A percentile compares a stretch with the other conserved stretches of the same genome.
phyloP scores from a whole-genome alignment of 1,284 basidiomycete genomes.

The Cutaneotrichosporon cutaneum region DNA sequence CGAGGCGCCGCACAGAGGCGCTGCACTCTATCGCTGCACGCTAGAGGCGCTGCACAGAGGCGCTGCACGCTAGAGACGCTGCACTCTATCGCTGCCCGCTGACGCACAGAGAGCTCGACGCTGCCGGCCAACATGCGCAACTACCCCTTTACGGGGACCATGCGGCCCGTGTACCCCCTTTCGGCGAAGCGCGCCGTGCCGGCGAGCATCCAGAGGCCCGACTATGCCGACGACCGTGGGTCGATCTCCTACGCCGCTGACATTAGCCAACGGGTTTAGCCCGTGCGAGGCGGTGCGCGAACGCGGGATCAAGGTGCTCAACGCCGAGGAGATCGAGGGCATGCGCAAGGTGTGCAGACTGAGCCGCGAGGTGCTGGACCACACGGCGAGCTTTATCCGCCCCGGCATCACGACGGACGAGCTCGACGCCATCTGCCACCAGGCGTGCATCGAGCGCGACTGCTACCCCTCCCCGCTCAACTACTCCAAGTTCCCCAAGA shows the following conservation, averaged over 20 bases:
- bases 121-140: constrained; percentile 47
- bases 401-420: constrained; percentile 95
- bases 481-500: constrained; percentile 92
- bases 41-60: too few relatives aligned
- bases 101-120: constrained; percentile 38
- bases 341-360: constrained; percentile 63
- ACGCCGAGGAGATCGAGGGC: constrained; percentile 51
- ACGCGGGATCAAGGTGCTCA: constrained; percentile 43
- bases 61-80: background rate
- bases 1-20: background rate
- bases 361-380: constrained; percentile 84
- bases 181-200: constrained; percentile 47
- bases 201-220: constrained; percentile 48
- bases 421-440: constrained; percentile 92
- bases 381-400: constrained; percentile 76
- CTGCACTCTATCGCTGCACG: background rate
- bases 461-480: constrained; percentile 93
- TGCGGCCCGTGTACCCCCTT: constrained; percentile 53
- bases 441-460: constrained; percentile 84
- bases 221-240: constrained; percentile 55
- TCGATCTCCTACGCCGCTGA: background rate
- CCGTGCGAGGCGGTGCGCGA: constrained; percentile 42
- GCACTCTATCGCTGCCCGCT: constrained; percentile 3
- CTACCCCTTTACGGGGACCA: constrained; percentile 50
- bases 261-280: constrained; percentile 44